These are phyloP conservation scores for Penicillium carneum DNA, from an alignment of 2,329 filamentous ascomycete species.

Conservation along the genomic window DNA sequence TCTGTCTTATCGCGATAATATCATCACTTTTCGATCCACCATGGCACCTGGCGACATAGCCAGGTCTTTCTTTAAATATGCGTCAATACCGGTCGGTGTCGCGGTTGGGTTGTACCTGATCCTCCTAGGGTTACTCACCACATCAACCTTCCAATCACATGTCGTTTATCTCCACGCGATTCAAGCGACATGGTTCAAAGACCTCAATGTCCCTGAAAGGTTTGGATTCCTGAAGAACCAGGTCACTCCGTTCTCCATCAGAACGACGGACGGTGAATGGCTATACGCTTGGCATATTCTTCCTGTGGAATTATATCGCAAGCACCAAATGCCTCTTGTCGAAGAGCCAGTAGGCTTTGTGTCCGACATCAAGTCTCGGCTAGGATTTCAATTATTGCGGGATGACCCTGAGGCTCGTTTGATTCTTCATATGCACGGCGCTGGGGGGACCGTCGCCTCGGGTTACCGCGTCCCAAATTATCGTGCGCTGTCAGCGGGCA, in stretches of 20 bases:
- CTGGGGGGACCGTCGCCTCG: slow-evolving; percentile 16
- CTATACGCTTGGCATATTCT: slow-evolving; percentile 62
- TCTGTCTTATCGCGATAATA: no score
- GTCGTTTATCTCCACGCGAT: slow-evolving; percentile 64
- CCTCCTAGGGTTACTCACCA: slow-evolving; percentile 57
- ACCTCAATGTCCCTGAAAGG: slow-evolving; percentile 58
- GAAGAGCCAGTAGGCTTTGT: slow-evolving; percentile 49
- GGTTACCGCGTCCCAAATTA: slow-evolving; percentile 22
- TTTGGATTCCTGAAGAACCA: slow-evolving; percentile 60
- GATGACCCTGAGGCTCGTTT: slow-evolving; percentile 33
- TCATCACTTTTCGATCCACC: no score
- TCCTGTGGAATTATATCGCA: slow-evolving; percentile 56
- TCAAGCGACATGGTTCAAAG: slow-evolving; percentile 63
- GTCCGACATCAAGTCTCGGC: slow-evolving; percentile 45
- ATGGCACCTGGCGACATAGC: background rate
- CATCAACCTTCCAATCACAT: slow-evolving; percentile 60
- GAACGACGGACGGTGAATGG: slow-evolving; percentile 50
- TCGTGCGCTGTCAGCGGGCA: slow-evolving; percentile 26
- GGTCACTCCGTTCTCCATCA: slow-evolving; percentile 58
- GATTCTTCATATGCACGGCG: slow-evolving; percentile 11
- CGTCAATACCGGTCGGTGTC: slow-evolving; percentile 19
- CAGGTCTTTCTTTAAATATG: slow-evolving; percentile 4
- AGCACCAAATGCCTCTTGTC: slow-evolving; percentile 52
- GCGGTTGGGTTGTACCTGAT: slow-evolving; percentile 51
- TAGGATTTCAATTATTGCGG: slow-evolving; percentile 55